Evolutionary conservation across 1,284 basidiomycete genomes (phyloP).

Genomic region (Mixia osmundae): DNA sequence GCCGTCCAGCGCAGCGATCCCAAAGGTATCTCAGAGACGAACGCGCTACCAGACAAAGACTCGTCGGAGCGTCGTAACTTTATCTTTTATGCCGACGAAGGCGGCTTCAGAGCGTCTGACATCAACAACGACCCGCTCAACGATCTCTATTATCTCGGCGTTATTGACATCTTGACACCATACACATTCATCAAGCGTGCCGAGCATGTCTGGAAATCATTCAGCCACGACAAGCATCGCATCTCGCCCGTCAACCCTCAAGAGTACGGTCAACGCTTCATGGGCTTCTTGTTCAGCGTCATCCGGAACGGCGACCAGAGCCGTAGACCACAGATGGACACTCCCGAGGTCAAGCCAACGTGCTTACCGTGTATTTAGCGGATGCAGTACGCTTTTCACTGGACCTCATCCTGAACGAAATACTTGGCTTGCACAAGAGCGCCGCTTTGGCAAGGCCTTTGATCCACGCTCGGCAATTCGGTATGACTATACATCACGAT

Average conservation of each 20-base stretch:
- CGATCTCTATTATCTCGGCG: conserved; percentile 63
- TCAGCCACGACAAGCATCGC: conserved; percentile 69
- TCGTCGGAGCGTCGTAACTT: conserved; percentile 55
- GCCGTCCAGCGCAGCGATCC: conserved; percentile 65
- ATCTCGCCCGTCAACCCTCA: conserved; percentile 71
- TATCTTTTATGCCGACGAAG: conserved; percentile 91
- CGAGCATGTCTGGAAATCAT: conserved; percentile 80
- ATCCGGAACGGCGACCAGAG: no score
- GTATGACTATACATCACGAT: no score
- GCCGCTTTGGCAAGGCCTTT: no score
- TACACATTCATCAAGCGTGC: conserved; percentile 54
- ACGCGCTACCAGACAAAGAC: conserved; percentile 41
- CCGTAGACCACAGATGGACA: no score
- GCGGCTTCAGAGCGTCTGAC: conserved; percentile 71
- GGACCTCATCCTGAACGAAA: no score
- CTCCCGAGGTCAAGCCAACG: no score
- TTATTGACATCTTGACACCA: conserved; percentile 86
- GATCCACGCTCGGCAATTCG: no score
- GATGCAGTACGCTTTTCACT: no score
- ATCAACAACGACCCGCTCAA: conserved; percentile 49
- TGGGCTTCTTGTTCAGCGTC: conserved; percentile 62
- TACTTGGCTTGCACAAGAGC: no score
- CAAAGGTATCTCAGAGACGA: conserved; percentile 37
- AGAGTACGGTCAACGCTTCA: conserved; percentile 68
- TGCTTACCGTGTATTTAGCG: no score